Base-by-base conservation (phyloP, 2,329 filamentous ascomycete species). In the Cladosporium halotolerans region DNA sequence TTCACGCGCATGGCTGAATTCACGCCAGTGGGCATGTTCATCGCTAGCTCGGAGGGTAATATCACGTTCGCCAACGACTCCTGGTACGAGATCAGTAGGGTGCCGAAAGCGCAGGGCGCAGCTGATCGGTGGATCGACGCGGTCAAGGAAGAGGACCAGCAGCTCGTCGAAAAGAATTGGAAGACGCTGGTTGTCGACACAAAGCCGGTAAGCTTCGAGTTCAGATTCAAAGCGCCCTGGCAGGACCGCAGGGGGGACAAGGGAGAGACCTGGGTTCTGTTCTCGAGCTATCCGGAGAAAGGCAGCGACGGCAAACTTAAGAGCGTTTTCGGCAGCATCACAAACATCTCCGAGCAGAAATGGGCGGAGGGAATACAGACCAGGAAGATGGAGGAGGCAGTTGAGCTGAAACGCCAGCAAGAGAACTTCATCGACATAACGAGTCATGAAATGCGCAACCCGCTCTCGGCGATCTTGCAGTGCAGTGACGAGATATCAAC, bases 1-100 rank as follows among this genome's bases (percentile, higher is more conserved):
- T 93, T 93, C 65, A 89, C 86, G 0, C 79, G 87, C 42, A 90
- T 93, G 86, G 87, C 88, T 2, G 88, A 91, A 64, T 88, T 89
- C 58, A 86, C 87, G 0, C 88, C 88, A 0, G 88, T 91, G 1
- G 89, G 88, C 28, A 85, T 95, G 72, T 92, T 92, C 66, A 91
- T 93, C 60, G 86, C 87, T n/a, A 80, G 89, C 63, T 77, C 80
- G 0, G 69, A 76, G 39, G 88, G 89, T 3, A 74, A 79, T 19
- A 87, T 93, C 61, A 87, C 80, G 9, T 93, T 89, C 65, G 88
- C 84, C 66, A 95, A 95, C 65, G 86, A 91, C 57, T 88, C 86
- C 65, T 93, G 77, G 77, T 79, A 79, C 56, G 75, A 79, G 58
- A 87, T 90, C 33, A 85, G 85, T 0, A 76, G 84, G 33, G 83